Evolutionary conservation across 1,284 basidiomycete genomes (phyloP), one percentile per base, ranked within the genome.

Genomic region (Ceratobasidium sp.): DNA sequence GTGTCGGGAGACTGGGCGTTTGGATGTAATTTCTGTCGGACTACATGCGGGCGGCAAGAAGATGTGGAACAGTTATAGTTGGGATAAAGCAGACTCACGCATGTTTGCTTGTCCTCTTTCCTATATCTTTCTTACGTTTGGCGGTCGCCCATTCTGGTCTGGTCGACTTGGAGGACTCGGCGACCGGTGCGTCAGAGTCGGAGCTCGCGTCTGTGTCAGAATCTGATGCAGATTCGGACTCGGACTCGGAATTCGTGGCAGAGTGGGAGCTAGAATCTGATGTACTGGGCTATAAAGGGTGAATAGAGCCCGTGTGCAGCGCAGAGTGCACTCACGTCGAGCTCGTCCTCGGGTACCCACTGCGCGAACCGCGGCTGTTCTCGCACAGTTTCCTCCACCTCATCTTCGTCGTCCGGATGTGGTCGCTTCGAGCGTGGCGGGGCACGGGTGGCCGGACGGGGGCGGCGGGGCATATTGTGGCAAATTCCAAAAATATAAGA

Each of bases 21-120:
- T 97, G 0, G 95, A 93, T 6, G 92, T 92, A 74, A 94, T 84
- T 77, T 94, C 94, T 46, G 84, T 87, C 3, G 95, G 97, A 1
- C 94, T 97, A n/a, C n/a, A n/a, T n/a, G n/a, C n/a, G n/a, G n/a
- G n/a, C n/a, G n/a, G n/a, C n/a, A n/a, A n/a, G n/a, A 39, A 39
- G 14, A 39, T 39, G 21, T 48, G 18, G 45, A 30, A 6, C 36
- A 12, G 58, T 57, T 48, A 59, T 30, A 30, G 26, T 14, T n/a
- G n/a, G n/a, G n/a, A n/a, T n/a, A 59, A 52, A 9, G 16, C 21
- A 18, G 60, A 85, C 94, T 77, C 81, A 96, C 92, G 96, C 95
- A 82, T 97, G 92, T 79, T 98, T 98, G 79, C 88, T 88, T 2
- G 86, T 81, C 55, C 96, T 85, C 79, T 91, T 92, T 26, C 84